Base-by-base conservation (phyloP, 2,329 filamentous ascomycete species). In the Neofusicoccum cordaticola region DNA sequence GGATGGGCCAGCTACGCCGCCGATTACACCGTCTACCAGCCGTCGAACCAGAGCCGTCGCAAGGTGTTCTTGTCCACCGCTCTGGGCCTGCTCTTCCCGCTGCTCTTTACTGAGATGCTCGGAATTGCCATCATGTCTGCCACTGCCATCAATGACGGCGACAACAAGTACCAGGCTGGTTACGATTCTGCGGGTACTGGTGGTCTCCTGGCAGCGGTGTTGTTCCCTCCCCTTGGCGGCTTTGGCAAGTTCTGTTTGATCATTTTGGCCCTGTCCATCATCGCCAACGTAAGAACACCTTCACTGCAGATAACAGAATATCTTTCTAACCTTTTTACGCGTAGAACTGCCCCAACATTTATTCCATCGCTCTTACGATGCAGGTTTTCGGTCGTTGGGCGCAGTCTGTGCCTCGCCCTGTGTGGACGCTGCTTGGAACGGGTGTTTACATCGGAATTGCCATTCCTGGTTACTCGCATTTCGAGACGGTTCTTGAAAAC, bases 11-110 rank as follows among this genome's bases (percentile, higher is more conserved):
- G 85, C 6, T 90, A 88, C 66, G 90, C 90, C 0, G 88, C 90
- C 8, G 91, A 94, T 72, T 94, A 93, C 75, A 92, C 89, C 22
- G 89, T 92, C 58, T 93, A 93, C 76, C 90, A 93, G 70, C 90
- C 90, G 0, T 79, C 82, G 2, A 81, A 77, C 27, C 86, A 86
- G 45, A 84, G 84, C 35, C 83, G 86, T 22, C 74, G 74, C 47
- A 86, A 87, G 66, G 82, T 93, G 66, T 94, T 93, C 76, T 70
- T 85, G 66, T 87, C 86, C 73, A 90, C 90, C 35, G 91, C 88
- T 74, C 73, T 80, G 27, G 91, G 91, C 9, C 81, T 95, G 13
- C 85, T 90, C 67, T 78, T 91, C 67, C 88, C 90, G 1, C 84
- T 94, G 1, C 80, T 90, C 66, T 93, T 94, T 78, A 89, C 87